These are phyloP conservation scores for Plasmodium ovale DNA, from an alignment of 169 alveolate species.

Conservation along the genomic window DNA sequence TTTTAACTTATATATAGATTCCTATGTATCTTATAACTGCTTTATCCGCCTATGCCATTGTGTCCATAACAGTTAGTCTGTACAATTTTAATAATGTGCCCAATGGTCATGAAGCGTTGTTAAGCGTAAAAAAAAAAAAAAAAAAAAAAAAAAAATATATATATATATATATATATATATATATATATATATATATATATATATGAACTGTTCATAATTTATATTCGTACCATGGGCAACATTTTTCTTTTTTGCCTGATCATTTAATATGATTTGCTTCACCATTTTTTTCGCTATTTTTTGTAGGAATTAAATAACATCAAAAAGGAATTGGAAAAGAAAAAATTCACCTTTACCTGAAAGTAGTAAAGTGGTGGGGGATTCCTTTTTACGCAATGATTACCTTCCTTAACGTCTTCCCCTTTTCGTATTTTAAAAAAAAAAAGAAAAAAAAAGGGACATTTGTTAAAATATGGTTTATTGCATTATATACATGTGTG, in stretches of 20 bases:
- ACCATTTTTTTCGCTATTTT: background rate
- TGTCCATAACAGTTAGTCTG: slow-evolving; percentile 51
- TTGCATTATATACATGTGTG: background rate
- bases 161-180: background rate
- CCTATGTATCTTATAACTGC: slow-evolving; percentile 41
- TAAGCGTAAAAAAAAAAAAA: slow-evolving; percentile 39
- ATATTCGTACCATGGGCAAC: background rate
- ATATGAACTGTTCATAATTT: no score
- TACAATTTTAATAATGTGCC: slow-evolving; percentile 64
- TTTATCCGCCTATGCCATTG: slow-evolving; percentile 15
- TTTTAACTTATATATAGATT: slow-evolving; percentile 52
- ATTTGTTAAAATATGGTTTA: background rate
- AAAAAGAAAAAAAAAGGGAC: background rate
- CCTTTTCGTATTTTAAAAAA: background rate
- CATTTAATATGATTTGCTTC: no score
- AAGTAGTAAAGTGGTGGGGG: background rate
- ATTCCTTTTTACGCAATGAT: background rate
- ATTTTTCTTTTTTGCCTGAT: no score
- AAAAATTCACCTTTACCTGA: slow-evolving; percentile 41
- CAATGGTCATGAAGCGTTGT: slow-evolving; percentile 42
- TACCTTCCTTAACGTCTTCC: background rate
- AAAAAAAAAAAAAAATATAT: background rate
- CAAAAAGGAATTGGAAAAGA: slow-evolving; percentile 50
- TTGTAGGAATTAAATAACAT: slow-evolving; percentile 53
- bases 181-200: no score